Evolutionary conservation across 2,329 filamentous ascomycete genomes (phyloP).

Genomic region (Pyricularia pennisetigena): DNA sequence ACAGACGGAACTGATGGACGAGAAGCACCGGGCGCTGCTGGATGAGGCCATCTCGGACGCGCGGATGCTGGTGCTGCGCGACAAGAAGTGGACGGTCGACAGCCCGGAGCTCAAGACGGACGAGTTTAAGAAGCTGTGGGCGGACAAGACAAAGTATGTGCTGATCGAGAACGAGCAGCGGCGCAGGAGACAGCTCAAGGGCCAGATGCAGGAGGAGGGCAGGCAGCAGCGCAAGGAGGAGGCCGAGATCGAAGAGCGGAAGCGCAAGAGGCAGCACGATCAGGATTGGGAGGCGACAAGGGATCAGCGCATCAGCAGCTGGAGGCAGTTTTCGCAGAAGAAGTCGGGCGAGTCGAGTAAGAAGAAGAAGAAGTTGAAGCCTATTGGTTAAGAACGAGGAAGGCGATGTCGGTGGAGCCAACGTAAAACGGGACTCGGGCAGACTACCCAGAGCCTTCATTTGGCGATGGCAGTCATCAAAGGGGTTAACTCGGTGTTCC

Average conservation of each 20-base stretch:
- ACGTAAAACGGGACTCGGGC: background rate
- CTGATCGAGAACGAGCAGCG: conserved; percentile 89
- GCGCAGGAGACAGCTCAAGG: conserved; percentile 75
- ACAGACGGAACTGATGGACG: conserved; percentile 82
- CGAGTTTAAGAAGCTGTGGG: conserved; percentile 77
- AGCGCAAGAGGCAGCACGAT: conserved; percentile 84
- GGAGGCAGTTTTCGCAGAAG: conserved; percentile 83
- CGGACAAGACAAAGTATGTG: conserved; percentile 80
- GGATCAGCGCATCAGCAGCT: conserved; percentile 85
- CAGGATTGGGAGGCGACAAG: conserved; percentile 91
- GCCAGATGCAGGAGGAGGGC: conserved; percentile 93
- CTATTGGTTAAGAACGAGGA: conserved; percentile 36
- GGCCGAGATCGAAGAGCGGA: conserved; percentile 70
- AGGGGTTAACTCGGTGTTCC: background rate
- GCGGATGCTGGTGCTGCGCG: conserved; percentile 86
- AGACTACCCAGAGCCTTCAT: background rate
- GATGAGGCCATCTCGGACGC: conserved; percentile 96
- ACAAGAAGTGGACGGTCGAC: conserved; percentile 88
- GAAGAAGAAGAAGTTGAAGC: conserved; percentile 62
- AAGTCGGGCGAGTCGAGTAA: conserved; percentile 38
- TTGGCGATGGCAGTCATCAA: background rate
- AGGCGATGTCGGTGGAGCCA: background rate
- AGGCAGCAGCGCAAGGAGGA: conserved; percentile 79
- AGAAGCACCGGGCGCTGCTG: conserved; percentile 76
- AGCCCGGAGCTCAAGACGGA: conserved; percentile 77